Conservation (phyloP, 192 early-diverging fungal species). For the Backusella parvicylindrica region DNA sequence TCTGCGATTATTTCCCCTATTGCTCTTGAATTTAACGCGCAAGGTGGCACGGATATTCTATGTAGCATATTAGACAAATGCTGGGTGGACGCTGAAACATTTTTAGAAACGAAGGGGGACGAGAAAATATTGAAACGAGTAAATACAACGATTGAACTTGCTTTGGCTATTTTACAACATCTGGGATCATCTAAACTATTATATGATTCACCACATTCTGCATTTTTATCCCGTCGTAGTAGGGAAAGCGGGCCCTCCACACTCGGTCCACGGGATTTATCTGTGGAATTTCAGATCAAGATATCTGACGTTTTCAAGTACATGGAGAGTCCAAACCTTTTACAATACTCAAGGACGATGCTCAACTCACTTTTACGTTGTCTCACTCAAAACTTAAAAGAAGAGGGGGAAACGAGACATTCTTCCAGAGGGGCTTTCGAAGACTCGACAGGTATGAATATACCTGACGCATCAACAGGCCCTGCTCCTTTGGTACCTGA, state of each 20-base stretch:
- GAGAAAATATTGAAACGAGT: slow-evolving; percentile 25
- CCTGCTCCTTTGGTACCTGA: neutral
- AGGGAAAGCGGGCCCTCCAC: neutral
- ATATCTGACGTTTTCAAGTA: slow-evolving; percentile 57
- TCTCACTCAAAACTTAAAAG: slow-evolving; percentile 66
- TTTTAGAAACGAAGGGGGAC: slow-evolving; percentile 9
- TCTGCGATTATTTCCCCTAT: slow-evolving; percentile 57
- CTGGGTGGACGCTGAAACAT: slow-evolving; percentile 41
- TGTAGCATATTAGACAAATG: slow-evolving; percentile 35
- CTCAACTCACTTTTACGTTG: slow-evolving; percentile 59
- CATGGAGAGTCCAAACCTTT: slow-evolving; percentile 62
- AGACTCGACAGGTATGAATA: neutral
- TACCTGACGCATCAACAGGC: neutral
- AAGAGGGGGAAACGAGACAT: slow-evolving; percentile 55
- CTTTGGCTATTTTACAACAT: slow-evolving; percentile 62
- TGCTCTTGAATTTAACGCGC: slow-evolving; percentile 55
- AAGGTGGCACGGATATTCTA: slow-evolving; percentile 47
- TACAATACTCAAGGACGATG: slow-evolving; percentile 47
- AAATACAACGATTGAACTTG: slow-evolving; percentile 50
- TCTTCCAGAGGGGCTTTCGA: neutral
- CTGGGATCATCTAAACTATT: slow-evolving; percentile 68
- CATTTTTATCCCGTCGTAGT: slow-evolving; percentile 50
- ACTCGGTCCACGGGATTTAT: slow-evolving; percentile 24
- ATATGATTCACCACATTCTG: slow-evolving; percentile 68
- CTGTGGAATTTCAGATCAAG: slow-evolving; percentile 55